Evolutionary conservation across 768 basidiomycete genomes (phyloP).

Genomic region (Termitomyces sp.): DNA sequence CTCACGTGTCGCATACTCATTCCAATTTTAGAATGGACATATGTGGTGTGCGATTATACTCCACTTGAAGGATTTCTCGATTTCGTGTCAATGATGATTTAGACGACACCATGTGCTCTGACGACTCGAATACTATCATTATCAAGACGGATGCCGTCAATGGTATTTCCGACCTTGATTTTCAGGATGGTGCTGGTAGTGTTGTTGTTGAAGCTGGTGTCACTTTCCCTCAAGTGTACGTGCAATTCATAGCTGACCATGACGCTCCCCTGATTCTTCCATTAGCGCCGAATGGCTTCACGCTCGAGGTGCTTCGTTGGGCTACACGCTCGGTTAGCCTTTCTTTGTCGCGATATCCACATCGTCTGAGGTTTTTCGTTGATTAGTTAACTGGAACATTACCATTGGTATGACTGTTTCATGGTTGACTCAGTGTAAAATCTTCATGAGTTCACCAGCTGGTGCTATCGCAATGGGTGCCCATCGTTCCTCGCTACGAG

Average conservation of each 20-base stretch:
- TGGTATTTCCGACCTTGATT: constrained; percentile 24
- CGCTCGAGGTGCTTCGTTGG: constrained; percentile 24
- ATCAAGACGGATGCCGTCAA: constrained; percentile 30
- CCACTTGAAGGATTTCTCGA: neutral
- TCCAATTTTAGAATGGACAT: constrained; percentile 25
- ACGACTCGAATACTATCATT: constrained; percentile 28
- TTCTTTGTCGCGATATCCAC: neutral
- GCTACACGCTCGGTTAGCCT: constrained; percentile 25
- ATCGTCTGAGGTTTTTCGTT: neutral
- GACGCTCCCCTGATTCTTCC: neutral
- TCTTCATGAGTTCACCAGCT: constrained; percentile 13
- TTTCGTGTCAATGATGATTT: neutral
- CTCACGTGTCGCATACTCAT: neutral
- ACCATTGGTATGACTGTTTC: constrained; percentile 22
- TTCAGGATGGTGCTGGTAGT: constrained; percentile 21
- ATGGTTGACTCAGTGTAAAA: neutral
- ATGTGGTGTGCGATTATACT: constrained; percentile 28
- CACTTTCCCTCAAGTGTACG: constrained; percentile 31
- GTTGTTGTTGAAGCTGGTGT: constrained; percentile 31
- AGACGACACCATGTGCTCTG: constrained; percentile 35
- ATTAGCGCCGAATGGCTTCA: constrained; percentile 30
- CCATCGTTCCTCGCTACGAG: constrained; percentile 33
- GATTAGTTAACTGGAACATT: constrained; percentile 32
- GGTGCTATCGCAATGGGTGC: constrained; percentile 35
- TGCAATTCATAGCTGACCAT: neutral